Evolutionary conservation across 805 yeast genomes (phyloP), one percentile per base, ranked within the genome.

Genomic region (Barnettozyma sp.): DNA sequence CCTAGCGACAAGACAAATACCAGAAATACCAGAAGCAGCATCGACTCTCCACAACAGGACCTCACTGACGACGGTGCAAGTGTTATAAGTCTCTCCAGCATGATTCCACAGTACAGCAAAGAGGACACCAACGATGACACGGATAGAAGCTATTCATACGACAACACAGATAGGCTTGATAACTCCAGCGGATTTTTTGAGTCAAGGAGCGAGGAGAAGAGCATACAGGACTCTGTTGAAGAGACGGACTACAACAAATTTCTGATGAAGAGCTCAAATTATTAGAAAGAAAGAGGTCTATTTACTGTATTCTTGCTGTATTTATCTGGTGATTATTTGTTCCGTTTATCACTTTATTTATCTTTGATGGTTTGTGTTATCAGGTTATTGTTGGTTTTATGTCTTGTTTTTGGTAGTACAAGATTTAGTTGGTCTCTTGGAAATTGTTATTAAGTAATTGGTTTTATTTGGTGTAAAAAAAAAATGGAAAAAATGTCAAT

Each of bases 101-200:
- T 52, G 54, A 50, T 52, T 5, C 56, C 56, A 2, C 55, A 51
- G 30, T 49, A 48, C 25, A 43, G 49, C 27, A 42, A 41, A 18
- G 42, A 42, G 8, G 35, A 30, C 23, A 17, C 23, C 13, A 26
- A 22, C 12, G 24, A 20, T 16, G 18, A 7, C 5, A 15, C 30
- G 5, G 26, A 13, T 13, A 34, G n/a, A 4, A 26, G 22, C 4
- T 25, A 27, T 5, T 21, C 41, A 1, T 34, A 45, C 3, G 26
- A 16, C n/a, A n/a, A n/a, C 9, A 30, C 17, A 17, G 48, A 41
- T 10, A 19, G 23, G 13, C 35, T 39, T 5, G 39, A 38, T 20
- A 34, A 30, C n/a, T 37, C 31, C 25, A 38, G 40, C 8, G 40
- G 35, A n/a, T n/a, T n/a, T 24, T 40, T 41, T 3, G 46, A 40